Evolutionary conservation across 352 stramenopile species (phyloP).

Genomic region (Phytophthora vignae): DNA sequence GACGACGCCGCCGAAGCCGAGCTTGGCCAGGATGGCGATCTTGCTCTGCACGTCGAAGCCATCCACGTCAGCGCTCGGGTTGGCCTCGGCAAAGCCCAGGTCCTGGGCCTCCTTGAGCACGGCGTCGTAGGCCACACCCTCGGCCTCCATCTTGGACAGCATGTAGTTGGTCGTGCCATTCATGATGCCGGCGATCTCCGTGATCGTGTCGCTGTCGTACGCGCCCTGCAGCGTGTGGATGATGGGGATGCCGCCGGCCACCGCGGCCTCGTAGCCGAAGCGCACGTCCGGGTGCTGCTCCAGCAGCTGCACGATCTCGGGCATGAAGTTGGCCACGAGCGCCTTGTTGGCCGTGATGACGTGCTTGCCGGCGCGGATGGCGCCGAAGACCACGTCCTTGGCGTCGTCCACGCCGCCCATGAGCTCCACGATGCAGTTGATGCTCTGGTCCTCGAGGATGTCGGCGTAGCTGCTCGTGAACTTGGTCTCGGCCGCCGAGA

Average conservation of each 20-base stretch:
- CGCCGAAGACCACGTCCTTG: slow-evolving; percentile 94
- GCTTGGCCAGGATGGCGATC: slow-evolving; percentile 95
- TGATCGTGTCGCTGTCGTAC: slow-evolving; percentile 94
- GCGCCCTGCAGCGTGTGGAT: slow-evolving; percentile 95
- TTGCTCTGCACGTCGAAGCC: slow-evolving; percentile 97
- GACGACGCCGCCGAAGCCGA: slow-evolving; percentile 94
- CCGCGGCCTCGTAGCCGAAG: slow-evolving; percentile 96
- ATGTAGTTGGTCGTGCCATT: slow-evolving; percentile 99
- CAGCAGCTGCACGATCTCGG: slow-evolving; percentile 91
- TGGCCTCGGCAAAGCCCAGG: slow-evolving; percentile 94
- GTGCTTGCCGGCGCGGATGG: slow-evolving; percentile 92
- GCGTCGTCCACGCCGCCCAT: slow-evolving; percentile 96
- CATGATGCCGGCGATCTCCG: slow-evolving; percentile 95
- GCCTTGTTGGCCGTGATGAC: slow-evolving; percentile 98
- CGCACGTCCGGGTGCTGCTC: slow-evolving; percentile 75
- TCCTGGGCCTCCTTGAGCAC: slow-evolving; percentile 95
- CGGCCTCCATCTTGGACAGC: slow-evolving; percentile 97
- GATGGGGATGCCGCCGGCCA: slow-evolving; percentile 97
- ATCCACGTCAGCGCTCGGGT: slow-evolving; percentile 96
- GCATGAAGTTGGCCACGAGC: slow-evolving; percentile 94
- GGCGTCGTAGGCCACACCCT: slow-evolving; percentile 91
- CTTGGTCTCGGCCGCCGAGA: slow-evolving; percentile 51
- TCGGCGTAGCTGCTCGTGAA: slow-evolving; percentile 80
- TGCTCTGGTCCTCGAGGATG: slow-evolving; percentile 92
- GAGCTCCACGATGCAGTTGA: slow-evolving; percentile 97